Evolutionary conservation across 805 yeast genomes (phyloP).

Genomic region (Candida ponderosae): DNA sequence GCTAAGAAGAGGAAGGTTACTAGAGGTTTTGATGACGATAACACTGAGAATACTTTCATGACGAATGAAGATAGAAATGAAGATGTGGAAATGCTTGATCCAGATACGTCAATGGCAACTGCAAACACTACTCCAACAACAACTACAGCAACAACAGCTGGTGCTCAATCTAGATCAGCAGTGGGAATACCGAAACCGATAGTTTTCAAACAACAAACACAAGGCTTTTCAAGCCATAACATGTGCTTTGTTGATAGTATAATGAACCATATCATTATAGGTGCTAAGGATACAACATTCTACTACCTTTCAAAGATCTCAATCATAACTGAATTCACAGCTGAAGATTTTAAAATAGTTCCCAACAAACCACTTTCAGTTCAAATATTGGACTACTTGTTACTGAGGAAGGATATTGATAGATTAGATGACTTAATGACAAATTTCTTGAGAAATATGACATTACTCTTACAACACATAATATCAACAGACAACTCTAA

Average conservation of each 20-base stretch:
- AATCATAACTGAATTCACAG: slow-evolving; percentile 19
- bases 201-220: background rate
- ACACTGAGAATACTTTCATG: background rate
- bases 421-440: slow-evolving; percentile 43
- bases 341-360: slow-evolving; percentile 19
- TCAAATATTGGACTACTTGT: slow-evolving; percentile 33
- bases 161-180: slow-evolving; percentile 11
- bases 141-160: slow-evolving; percentile 3
- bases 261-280: slow-evolving; percentile 27
- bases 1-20: slow-evolving; percentile 10
- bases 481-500: slow-evolving; percentile 8
- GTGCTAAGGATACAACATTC: slow-evolving; percentile 24
- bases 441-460: slow-evolving; percentile 28
- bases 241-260: slow-evolving; percentile 29
- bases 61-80: slow-evolving; percentile 2
- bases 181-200: background rate
- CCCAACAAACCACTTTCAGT: slow-evolving; percentile 25
- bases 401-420: slow-evolving; percentile 30
- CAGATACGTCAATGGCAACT: background rate
- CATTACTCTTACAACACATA: slow-evolving; percentile 19
- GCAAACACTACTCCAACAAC: slow-evolving; percentile 5
- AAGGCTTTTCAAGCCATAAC: slow-evolving; percentile 21
- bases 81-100: slow-evolving; percentile 1
- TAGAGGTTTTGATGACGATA: no score
- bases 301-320: slow-evolving; percentile 26